phyloP scores from a whole-genome alignment of 331 rosid genomes.

The Quercus phellos region DNA sequence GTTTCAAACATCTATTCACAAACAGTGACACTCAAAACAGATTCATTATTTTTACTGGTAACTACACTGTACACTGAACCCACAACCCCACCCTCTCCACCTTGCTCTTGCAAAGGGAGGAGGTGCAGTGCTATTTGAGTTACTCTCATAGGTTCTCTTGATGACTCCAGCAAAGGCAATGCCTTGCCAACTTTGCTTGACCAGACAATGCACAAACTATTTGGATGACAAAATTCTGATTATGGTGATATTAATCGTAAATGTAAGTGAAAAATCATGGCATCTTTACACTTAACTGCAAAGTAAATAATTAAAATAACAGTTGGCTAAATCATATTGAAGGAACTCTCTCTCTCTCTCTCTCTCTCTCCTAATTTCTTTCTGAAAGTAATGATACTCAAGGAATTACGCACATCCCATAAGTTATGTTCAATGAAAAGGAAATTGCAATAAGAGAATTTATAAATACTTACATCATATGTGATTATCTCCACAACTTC shows the following conservation, averaged over 20 bases:
- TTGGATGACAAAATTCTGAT: neutral
- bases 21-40: neutral
- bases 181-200: neutral
- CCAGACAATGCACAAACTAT: conserved; percentile 5
- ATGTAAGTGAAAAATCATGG: neutral
- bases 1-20: neutral
- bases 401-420: neutral
- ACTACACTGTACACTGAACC: too few species aligned
- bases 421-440: conserved; percentile 19
- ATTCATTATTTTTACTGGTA: too few species aligned
- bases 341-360: too few species aligned
- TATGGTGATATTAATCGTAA: neutral
- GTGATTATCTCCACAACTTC: conserved; percentile 99
- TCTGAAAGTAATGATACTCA: neutral
- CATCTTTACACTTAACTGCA: conserved; percentile 5
- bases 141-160: neutral
- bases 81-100: too few species aligned
- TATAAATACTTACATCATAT: conserved; percentile 59
- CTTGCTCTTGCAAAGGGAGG: too few species aligned
- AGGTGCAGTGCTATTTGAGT: too few species aligned
- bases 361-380: too few species aligned
- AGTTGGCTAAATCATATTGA: neutral
- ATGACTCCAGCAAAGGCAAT: neutral
- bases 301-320: conserved; percentile 9
- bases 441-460: conserved; percentile 9